Evolutionary conservation across 2,329 filamentous ascomycete species (phyloP).

Genomic region (Myriosclerotinia scirpicola): DNA sequence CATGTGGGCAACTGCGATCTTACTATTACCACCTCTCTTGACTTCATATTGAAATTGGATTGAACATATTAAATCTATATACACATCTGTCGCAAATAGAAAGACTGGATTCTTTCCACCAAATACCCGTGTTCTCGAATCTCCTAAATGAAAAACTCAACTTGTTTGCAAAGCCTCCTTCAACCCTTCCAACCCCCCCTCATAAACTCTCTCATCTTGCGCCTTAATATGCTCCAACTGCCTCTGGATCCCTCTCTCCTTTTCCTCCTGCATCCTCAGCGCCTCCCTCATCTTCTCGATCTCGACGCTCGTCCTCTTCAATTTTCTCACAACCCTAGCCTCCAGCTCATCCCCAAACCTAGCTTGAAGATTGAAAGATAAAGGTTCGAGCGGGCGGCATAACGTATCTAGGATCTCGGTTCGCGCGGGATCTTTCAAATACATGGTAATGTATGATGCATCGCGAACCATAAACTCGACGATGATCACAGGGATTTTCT

Average conservation of each 20-base stretch:
- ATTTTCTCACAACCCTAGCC: background rate
- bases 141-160: background rate
- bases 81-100: too few species aligned
- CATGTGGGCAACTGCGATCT: too few species aligned
- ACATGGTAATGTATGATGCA: background rate
- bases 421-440: background rate
- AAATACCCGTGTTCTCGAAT: too few species aligned
- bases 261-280: background rate
- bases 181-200: background rate
- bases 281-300: background rate
- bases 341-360: background rate
- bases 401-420: background rate
- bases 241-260: background rate
- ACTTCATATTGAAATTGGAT: too few species aligned
- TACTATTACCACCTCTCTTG: too few species aligned
- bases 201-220: background rate
- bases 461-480: conserved; percentile 9
- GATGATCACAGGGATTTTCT: conserved; percentile 14
- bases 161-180: background rate
- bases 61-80: too few species aligned
- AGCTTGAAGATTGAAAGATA: conserved; percentile 6
- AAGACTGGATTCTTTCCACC: too few species aligned
- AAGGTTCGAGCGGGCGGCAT: background rate
- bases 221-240: background rate
- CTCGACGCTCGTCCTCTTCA: background rate